Percentiles rank a stretch among this genome's conserved stretches.
Evolutionary conservation across 306 rosid species (phyloP).

Genomic region (Sophora flavescens): DNA sequence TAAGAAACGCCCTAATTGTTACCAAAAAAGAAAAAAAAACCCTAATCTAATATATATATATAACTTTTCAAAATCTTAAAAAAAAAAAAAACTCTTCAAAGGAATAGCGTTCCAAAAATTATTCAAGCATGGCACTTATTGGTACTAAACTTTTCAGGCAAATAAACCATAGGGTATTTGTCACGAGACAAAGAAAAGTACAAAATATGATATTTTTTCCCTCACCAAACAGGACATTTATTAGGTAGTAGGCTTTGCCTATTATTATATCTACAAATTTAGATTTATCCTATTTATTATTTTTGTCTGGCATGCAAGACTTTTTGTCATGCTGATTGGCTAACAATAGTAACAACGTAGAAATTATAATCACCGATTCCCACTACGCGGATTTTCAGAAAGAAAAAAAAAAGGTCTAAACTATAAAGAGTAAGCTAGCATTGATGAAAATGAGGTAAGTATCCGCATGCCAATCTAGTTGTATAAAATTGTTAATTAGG

Average conservation of each 20-base stretch:
- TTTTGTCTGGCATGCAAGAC: not conserved
- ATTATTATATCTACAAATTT: not conserved
- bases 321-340: constrained; percentile 45
- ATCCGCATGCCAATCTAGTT: constrained; percentile 15
- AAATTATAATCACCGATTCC: constrained; percentile 25
- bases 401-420: not conserved
- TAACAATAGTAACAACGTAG: not conserved
- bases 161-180: constrained; percentile 36
- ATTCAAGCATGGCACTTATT: constrained; percentile 42
- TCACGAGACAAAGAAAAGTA: constrained; percentile 39
- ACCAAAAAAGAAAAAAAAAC: no score
- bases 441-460: constrained; percentile 37
- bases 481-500: not conserved
- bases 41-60: no score
- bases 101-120: constrained; percentile 56
- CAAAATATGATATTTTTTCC: not conserved
- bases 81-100: constrained; percentile 45
- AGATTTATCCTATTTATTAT: constrained; percentile 1
- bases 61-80: no score
- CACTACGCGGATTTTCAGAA: constrained; percentile 24
- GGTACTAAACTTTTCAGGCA: constrained; percentile 41
- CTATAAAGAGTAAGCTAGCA: not conserved
- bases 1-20: no score
- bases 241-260: constrained; percentile 32
- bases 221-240: constrained; percentile 35